These are phyloP conservation scores for Olyra latifolia DNA, from an alignment of 176 grass and related monocot species.

Conservation along the genomic window DNA sequence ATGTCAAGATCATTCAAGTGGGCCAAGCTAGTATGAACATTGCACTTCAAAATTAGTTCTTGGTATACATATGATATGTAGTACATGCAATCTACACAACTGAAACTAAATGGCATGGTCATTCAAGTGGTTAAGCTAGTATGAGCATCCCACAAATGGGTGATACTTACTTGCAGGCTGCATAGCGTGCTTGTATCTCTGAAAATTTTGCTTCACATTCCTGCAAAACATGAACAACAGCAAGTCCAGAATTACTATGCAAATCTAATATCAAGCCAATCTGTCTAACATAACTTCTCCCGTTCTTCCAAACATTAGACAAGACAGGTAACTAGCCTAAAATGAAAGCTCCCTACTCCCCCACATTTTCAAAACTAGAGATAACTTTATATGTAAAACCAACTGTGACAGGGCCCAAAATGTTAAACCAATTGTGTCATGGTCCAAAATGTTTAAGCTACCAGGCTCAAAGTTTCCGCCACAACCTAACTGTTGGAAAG, in stretches of 20 bases:
- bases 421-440: no score
- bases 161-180: conserved; percentile 66
- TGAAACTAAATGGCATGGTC: conserved; percentile 11
- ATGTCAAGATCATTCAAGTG: conserved; percentile 5
- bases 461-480: neutral
- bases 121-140: neutral
- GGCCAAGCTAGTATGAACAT: conserved; percentile 25
- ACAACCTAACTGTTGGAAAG: neutral
- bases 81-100: neutral
- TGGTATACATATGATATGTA: neutral
- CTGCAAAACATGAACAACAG: conserved; percentile 44
- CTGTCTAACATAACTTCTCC: neutral
- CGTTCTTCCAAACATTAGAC: neutral
- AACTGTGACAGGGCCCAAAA: neutral
- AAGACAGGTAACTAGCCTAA: neutral
- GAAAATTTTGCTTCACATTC: conserved; percentile 84
- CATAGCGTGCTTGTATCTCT: conserved; percentile 74
- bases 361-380: neutral
- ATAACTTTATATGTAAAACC: conserved; percentile 16
- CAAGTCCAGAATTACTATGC: neutral
- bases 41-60: neutral
- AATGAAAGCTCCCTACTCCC: neutral
- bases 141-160: conserved; percentile 17
- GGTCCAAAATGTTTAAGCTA: neutral
- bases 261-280: neutral